Conservation (phyloP, 257 asterid genomes). For the Solanum pinnatisectum region DNA sequence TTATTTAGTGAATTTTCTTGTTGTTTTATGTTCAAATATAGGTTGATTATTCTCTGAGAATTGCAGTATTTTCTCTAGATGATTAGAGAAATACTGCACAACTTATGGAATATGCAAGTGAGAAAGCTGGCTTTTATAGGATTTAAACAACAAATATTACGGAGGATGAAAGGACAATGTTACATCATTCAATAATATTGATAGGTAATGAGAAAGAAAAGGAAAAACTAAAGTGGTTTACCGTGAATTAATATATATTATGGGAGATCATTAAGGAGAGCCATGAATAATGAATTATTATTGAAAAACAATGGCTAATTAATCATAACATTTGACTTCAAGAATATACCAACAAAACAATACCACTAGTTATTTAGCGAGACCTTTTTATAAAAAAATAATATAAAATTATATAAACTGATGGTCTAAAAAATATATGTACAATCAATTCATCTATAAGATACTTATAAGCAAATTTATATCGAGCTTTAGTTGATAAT, state of each 20-base stretch:
- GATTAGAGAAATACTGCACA: constrained; percentile 37
- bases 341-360: neutral
- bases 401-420: neutral
- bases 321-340: neutral
- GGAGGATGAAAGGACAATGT: neutral
- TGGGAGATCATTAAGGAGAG: neutral
- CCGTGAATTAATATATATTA: neutral
- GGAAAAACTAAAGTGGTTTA: neutral
- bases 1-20: neutral
- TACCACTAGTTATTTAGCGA: neutral
- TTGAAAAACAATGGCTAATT: neutral
- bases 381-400: neutral
- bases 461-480: neutral
- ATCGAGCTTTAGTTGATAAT: neutral
- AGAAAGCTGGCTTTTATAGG: constrained; percentile 22
- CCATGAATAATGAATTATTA: neutral
- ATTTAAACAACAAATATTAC: neutral
- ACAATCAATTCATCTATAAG: neutral
- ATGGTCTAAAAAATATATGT: neutral
- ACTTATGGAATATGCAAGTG: constrained; percentile 18
- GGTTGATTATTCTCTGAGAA: constrained; percentile 18
- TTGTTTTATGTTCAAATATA: neutral
- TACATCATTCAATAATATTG: neutral
- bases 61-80: constrained; percentile 20
- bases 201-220: neutral